Percentiles rank a stretch among this genome's conserved stretches.
phyloP scores from a whole-genome alignment of 495 filamentous ascomycete genomes.

The Staphylotrichum tortipilum region DNA sequence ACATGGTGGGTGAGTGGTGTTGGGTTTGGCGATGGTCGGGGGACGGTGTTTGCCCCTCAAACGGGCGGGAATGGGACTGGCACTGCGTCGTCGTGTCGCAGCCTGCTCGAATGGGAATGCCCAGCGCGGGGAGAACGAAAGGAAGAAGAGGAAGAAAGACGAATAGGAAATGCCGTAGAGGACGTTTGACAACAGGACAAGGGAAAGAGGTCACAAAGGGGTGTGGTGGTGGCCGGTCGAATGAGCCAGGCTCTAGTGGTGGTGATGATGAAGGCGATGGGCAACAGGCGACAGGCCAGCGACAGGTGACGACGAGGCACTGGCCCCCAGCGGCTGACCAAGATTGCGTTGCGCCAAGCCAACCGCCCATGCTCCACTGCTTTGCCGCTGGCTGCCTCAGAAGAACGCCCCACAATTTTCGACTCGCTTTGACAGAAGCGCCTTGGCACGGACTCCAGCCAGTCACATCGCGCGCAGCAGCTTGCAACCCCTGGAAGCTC shows the following conservation, averaged over 20 bases:
- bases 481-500: not conserved
- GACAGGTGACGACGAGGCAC: not conserved
- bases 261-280: not conserved
- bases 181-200: not conserved
- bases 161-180: slow-evolving; percentile 2
- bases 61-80: slow-evolving; percentile 1
- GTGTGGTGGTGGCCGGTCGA: no score
- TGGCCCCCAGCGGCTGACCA: not conserved
- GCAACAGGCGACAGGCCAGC: not conserved
- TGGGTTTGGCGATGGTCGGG: not conserved
- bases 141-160: not conserved
- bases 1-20: slow-evolving; percentile 46
- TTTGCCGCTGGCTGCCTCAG: not conserved
- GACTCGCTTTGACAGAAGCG: no score
- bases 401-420: no score
- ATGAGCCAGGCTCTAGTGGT: no score
- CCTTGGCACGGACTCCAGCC: no score
- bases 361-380: no score
- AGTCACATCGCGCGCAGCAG: no score
- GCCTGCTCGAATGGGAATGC: not conserved
- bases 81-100: no score
- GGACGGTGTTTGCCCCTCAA: not conserved
- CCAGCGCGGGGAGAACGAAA: not conserved
- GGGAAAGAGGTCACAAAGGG: slow-evolving; percentile 3
- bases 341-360: not conserved